Evolutionary conservation across 140 eudicot species (phyloP), one percentile per base, ranked within the genome.

Genomic region (Bidens hawaiensis): DNA sequence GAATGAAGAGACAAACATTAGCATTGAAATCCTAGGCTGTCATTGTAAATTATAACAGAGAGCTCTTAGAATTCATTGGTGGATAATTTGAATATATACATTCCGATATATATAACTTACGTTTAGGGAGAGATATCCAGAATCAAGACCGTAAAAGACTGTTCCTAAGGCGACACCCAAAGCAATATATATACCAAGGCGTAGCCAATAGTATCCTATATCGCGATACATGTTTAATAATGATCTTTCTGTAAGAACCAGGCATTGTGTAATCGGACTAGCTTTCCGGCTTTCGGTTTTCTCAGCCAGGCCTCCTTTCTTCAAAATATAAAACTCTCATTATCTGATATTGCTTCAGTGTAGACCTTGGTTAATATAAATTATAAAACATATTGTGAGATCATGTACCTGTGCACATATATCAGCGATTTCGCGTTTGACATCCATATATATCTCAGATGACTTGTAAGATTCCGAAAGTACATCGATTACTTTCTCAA

Each of bases 161-260:
- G 80, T 70, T 41, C 89, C 95, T 1, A 86, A 9, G 46, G 89
- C 82, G 13, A 86, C 64, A 10, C 72, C 89, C 60, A 86, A 17
- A 2, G 75, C 81, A 34, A 86, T 72, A 42, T 82, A 86, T 60
- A 82, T 77, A 42, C 53, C 76, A 64, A 82, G 79, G 36, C 95
- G 76, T 57, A 86, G 42, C 95, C 95, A 86, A 30, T 86, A 86
- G 78, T 82, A 86, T 58, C 95, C 95, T 5, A 38, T 33, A 49
- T 86, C 95, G 1, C 95, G 90, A 28, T 75, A 66, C 95, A 86
- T 82, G 76, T 86, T 82, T n/a, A 61, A 47, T 50, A 77, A 77
- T 56, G 95, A 86, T 45, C 95, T 64, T 67, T 78, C 13, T 1
- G 82, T 62, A 22, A 86, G 79, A 33, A 79, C 64, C 6, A 56